These are phyloP conservation scores for Fusarium austroafricanum DNA, from an alignment of 2,329 filamentous ascomycete species.

Conservation along the genomic window DNA sequence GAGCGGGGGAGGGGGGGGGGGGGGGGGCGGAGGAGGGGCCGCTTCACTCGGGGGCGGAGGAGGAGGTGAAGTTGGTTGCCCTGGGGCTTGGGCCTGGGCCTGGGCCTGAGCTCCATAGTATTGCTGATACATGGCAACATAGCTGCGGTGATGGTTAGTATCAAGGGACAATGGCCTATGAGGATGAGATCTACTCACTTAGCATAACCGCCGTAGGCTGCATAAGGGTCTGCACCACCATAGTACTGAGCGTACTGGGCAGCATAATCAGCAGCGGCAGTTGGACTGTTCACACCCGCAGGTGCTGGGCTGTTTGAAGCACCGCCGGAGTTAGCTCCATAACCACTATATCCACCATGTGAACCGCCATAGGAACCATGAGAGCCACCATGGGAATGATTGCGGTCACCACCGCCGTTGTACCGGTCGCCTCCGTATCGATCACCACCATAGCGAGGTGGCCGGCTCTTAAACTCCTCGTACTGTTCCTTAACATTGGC, in stretches of 20 bases:
- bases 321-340: slow-evolving; percentile 45
- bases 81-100: slow-evolving; percentile 61
- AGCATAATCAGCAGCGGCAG: slow-evolving; percentile 70
- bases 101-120: slow-evolving; percentile 66
- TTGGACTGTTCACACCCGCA: slow-evolving; percentile 46
- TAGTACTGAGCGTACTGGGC: slow-evolving; percentile 90
- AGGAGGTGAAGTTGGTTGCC: slow-evolving; percentile 63
- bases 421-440: slow-evolving; percentile 61
- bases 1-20: too few relatives aligned
- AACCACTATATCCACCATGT: slow-evolving; percentile 40
- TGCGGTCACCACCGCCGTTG: slow-evolving; percentile 53
- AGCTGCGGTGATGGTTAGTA: slow-evolving; percentile 54
- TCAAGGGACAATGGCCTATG: not conserved
- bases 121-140: slow-evolving; percentile 79
- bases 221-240: slow-evolving; percentile 81
- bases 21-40: too few relatives aligned
- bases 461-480: slow-evolving; percentile 87
- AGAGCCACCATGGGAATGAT: slow-evolving; percentile 43
- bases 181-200: slow-evolving; percentile 63
- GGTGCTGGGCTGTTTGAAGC: slow-evolving; percentile 54
- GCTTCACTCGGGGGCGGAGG: slow-evolving; percentile 47
- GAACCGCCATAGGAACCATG: slow-evolving; percentile 48
- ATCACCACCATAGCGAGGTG: slow-evolving; percentile 67
- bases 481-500: slow-evolving; percentile 90
- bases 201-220: slow-evolving; percentile 88